phyloP scores from a whole-genome alignment of 805 yeast genomes.

The Zygosaccharomyces bailii region DNA sequence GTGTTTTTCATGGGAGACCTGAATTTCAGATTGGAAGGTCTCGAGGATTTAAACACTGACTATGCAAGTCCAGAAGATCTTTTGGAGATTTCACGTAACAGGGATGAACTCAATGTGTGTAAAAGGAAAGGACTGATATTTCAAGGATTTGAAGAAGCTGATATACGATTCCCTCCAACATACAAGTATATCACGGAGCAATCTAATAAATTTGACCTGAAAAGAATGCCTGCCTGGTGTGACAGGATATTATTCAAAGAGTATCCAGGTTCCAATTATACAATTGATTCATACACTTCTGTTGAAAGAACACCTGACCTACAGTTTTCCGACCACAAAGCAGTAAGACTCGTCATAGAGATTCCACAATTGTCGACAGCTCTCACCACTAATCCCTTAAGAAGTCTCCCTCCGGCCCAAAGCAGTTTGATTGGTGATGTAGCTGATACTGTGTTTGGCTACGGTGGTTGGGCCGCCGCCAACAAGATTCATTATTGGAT shows the following conservation, averaged over 20 bases:
- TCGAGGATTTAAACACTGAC: constrained; percentile 17
- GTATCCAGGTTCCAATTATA: constrained; percentile 31
- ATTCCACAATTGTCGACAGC: constrained; percentile 39
- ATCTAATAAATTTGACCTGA: constrained; percentile 46
- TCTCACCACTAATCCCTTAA: constrained; percentile 1
- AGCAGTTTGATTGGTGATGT: constrained; percentile 14
- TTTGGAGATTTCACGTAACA: constrained; percentile 25
- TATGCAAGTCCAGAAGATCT: constrained; percentile 15
- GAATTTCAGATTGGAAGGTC: constrained; percentile 60
- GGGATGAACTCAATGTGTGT: constrained; percentile 38
- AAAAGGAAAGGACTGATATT: constrained; percentile 45
- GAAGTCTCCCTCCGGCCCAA: constrained; percentile 5
- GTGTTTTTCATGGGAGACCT: constrained; percentile 80
- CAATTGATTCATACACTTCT: constrained; percentile 46
- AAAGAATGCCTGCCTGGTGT: constrained; percentile 84
- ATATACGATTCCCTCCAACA: constrained; percentile 71
- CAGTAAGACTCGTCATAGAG: constrained; percentile 55
- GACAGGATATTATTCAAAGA: constrained; percentile 68
- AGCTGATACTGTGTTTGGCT: constrained; percentile 27
- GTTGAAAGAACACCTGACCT: constrained; percentile 39
- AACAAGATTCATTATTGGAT: constrained; percentile 15
- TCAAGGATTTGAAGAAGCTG: constrained; percentile 62
- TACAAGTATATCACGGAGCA: constrained; percentile 57
- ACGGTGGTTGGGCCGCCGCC: constrained; percentile 26
- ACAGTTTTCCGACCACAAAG: constrained; percentile 72